phyloP scores from a whole-genome alignment of 139 green algal species.

The Choricystis sp. region DNA sequence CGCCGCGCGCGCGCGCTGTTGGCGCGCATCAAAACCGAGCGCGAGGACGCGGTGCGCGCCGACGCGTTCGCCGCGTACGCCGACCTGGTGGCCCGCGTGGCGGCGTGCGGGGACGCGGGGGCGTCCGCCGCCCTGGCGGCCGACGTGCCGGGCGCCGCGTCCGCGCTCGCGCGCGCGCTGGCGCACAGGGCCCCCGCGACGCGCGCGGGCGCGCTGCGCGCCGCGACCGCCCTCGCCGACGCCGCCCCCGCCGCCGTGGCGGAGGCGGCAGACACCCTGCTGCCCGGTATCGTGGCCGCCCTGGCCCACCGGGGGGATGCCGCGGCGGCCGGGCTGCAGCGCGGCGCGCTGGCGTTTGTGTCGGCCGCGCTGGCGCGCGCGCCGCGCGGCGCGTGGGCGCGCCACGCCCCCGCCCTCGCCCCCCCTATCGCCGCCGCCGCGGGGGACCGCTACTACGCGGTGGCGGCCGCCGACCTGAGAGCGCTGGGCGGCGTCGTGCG shows the following conservation, averaged over 20 bases:
- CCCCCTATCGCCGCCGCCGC: neutral
- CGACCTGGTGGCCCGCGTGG: constrained; percentile 48
- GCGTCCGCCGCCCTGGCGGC: constrained; percentile 1
- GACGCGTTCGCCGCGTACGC: constrained; percentile 58
- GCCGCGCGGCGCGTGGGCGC: neutral
- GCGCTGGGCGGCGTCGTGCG: neutral
- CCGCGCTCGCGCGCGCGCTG: constrained; percentile 36
- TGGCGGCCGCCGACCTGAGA: neutral
- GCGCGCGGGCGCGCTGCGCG: neutral
- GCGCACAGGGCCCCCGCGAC: too few relatives aligned
- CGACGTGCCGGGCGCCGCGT: constrained; percentile 28
- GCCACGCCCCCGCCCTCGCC: neutral
- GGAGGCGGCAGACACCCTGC: neutral
- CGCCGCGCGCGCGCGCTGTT: constrained; percentile 34
- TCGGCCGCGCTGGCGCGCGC: too few relatives aligned
- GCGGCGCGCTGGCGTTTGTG: neutral
- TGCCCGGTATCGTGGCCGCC: neutral
- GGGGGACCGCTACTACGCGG: neutral
- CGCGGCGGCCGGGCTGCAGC: too few relatives aligned
- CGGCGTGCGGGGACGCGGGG: neutral
- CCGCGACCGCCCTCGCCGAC: neutral
- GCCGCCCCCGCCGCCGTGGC: neutral
- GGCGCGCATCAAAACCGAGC: constrained; percentile 64
- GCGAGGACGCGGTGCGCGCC: constrained; percentile 80
- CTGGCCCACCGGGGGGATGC: neutral